Percentiles rank a stretch among this genome's conserved stretches.
Conservation (phyloP, 1,284 basidiomycete species). For the Cystobasidium slooffiae region DNA sequence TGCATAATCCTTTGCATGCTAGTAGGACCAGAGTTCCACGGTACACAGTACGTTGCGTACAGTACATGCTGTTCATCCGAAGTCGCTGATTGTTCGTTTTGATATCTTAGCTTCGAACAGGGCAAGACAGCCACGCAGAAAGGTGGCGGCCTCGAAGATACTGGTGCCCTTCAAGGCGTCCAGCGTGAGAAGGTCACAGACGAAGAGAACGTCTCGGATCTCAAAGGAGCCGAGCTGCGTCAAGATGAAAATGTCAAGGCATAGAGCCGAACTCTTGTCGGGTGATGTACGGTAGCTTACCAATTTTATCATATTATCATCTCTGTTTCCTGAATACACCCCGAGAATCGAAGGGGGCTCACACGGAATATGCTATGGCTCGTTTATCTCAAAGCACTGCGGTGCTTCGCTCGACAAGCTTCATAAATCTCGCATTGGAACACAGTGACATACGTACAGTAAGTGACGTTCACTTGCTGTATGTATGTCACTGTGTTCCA, state of each 20-base stretch:
- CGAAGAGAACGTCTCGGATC: constrained; percentile 10
- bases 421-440: too few relatives aligned
- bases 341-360: too few relatives aligned
- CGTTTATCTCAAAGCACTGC: too few relatives aligned
- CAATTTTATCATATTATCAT: too few relatives aligned
- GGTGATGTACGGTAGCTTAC: not conserved
- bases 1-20: constrained; percentile 52
- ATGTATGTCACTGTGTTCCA: too few relatives aligned
- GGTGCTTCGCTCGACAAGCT: too few relatives aligned
- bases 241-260: constrained; percentile 3
- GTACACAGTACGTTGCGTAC: constrained; percentile 59
- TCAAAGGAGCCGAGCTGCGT: constrained; percentile 1
- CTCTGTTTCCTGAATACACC: too few relatives aligned
- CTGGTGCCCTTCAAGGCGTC: constrained; percentile 10
- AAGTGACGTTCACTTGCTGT: too few relatives aligned
- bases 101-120: constrained; percentile 33
- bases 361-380: too few relatives aligned
- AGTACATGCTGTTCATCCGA: not conserved
- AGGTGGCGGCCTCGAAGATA: constrained; percentile 33
- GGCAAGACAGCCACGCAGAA: constrained; percentile 34
- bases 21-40: constrained; percentile 66
- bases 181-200: constrained; percentile 11
- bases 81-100: not conserved
- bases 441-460: too few relatives aligned
- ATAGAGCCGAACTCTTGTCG: not conserved